phyloP scores from a whole-genome alignment of 1,284 basidiomycete species.

The Agroathelia rolfsii region DNA sequence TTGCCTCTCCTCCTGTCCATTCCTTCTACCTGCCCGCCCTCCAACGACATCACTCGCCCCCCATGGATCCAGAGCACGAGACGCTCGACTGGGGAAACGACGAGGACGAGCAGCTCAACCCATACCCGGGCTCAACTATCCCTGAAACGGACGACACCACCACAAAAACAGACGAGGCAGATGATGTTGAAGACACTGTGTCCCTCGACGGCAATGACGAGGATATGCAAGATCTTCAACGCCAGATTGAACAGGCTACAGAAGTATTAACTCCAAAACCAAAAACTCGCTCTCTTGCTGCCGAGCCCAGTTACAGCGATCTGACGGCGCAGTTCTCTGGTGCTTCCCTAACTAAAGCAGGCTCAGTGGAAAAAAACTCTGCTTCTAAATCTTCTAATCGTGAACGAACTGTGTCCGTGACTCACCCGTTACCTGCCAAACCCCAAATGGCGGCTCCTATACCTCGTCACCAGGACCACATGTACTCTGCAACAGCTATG shows the following conservation, averaged over 20 bases:
- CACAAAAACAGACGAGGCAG: slow-evolving; percentile 23
- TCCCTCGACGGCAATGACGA: slow-evolving; percentile 67
- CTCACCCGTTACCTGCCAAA: too few species aligned
- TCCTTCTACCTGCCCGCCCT: slow-evolving; percentile 12
- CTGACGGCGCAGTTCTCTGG: too few species aligned
- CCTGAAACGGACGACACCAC: slow-evolving; percentile 6
- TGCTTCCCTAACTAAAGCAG: too few species aligned
- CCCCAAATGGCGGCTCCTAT: too few species aligned
- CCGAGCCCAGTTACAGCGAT: too few species aligned
- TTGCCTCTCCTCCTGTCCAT: slow-evolving; percentile 12
- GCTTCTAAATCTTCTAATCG: too few species aligned
- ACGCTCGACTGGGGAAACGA: slow-evolving; percentile 68
- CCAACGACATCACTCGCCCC: slow-evolving; percentile 11
- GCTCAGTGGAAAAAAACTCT: too few species aligned
- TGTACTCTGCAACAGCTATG: slow-evolving; percentile 21
- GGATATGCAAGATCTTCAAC: slow-evolving; percentile 27
- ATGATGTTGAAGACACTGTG: slow-evolving; percentile 58
- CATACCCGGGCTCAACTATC: slow-evolving; percentile 3
- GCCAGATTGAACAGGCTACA: slow-evolving; percentile 17
- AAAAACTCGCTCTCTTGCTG: slow-evolving; percentile 22
- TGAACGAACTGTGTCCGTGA: too few species aligned
- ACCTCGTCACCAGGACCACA: too few species aligned
- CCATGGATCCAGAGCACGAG: slow-evolving; percentile 62
- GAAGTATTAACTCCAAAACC: slow-evolving; percentile 12
- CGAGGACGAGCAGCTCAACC: slow-evolving; percentile 40